Percentiles rank a stretch among this genome's conserved stretches.
phyloP scores from a whole-genome alignment of 768 basidiomycete species.

The Mycena venus region DNA sequence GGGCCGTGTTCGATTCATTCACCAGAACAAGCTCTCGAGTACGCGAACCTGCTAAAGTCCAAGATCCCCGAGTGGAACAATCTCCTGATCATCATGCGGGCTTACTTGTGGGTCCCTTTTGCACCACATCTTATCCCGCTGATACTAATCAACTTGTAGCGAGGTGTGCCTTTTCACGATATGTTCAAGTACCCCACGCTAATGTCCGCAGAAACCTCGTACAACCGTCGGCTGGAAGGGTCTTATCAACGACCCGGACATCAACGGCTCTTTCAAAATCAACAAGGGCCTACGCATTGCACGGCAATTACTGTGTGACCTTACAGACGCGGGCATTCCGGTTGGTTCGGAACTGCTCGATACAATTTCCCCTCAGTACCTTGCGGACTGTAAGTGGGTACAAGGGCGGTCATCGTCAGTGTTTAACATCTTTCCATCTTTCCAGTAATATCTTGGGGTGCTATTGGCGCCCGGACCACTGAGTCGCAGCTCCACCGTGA shows the following conservation, averaged over 20 bases:
- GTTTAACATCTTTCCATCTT: conserved; percentile 21
- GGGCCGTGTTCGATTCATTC: conserved; percentile 98
- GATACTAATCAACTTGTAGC: conserved; percentile 39
- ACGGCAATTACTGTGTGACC: conserved; percentile 90
- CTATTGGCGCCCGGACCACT: conserved; percentile 97
- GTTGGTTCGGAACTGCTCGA: conserved; percentile 89
- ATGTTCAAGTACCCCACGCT: conserved; percentile 18
- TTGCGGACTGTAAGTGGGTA: conserved; percentile 72
- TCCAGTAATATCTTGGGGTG: conserved; percentile 90
- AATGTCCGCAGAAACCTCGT: conserved; percentile 82
- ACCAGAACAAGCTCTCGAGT: conserved; percentile 85
- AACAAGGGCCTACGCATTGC: conserved; percentile 96
- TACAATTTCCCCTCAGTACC: conserved; percentile 85
- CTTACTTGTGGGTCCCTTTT: conserved; percentile 87
- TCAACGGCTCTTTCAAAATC: conserved; percentile 95
- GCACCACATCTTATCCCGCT: conserved; percentile 11
- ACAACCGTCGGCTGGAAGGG: conserved; percentile 99
- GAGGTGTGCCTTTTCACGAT: conserved; percentile 46
- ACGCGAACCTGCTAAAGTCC: conserved; percentile 78
- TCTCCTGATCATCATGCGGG: conserved; percentile 94
- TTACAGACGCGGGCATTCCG: conserved; percentile 90
- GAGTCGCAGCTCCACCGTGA: conserved; percentile 98
- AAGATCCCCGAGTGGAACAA: conserved; percentile 79
- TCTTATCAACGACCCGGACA: conserved; percentile 93
- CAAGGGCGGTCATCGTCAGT: not conserved